These are phyloP conservation scores for Punctularia strigosozonata DNA, from an alignment of 768 basidiomycete genomes.

Conservation along the genomic window DNA sequence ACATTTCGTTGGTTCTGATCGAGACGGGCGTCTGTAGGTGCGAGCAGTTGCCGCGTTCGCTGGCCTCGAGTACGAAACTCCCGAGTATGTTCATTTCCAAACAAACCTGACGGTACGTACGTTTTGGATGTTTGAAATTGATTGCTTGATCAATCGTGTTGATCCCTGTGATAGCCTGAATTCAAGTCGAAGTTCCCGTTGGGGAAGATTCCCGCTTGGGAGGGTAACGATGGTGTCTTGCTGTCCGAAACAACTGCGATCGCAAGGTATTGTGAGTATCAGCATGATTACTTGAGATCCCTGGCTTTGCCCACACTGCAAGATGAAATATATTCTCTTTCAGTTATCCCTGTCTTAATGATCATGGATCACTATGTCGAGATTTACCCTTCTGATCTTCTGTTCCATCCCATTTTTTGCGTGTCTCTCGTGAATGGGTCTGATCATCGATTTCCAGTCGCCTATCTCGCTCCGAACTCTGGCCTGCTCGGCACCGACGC, in stretches of 20 bases:
- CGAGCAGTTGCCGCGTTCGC: slow-evolving; percentile 47
- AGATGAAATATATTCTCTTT: slow-evolving; percentile 31
- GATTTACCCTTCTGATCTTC: slow-evolving; percentile 28
- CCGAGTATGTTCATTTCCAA: slow-evolving; percentile 55
- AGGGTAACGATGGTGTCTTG: slow-evolving; percentile 64
- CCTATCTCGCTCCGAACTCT: slow-evolving; percentile 62
- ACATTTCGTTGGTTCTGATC: too few species aligned
- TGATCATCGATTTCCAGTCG: slow-evolving; percentile 48
- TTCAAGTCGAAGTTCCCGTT: slow-evolving; percentile 67
- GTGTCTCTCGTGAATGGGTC: slow-evolving; percentile 1
- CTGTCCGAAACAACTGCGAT: slow-evolving; percentile 73
- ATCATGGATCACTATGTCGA: slow-evolving; percentile 51
- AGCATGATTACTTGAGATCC: slow-evolving; percentile 5
- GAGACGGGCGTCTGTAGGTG: too few species aligned
- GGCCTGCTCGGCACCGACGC: slow-evolving; percentile 56
- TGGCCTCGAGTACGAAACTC: slow-evolving; percentile 44
- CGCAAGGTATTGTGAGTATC: slow-evolving; percentile 75
- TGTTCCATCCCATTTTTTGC: slow-evolving; percentile 1
- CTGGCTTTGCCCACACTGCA: slow-evolving; percentile 10
- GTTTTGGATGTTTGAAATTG: too few species aligned
- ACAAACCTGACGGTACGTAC: slow-evolving; percentile 41
- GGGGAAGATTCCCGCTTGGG: slow-evolving; percentile 80
- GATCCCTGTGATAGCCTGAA: too few species aligned
- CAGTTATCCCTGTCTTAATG: slow-evolving; percentile 71
- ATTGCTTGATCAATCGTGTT: too few species aligned